phyloP scores from a whole-genome alignment of 2,329 filamentous ascomycete genomes.

The Alternaria infectoria region DNA sequence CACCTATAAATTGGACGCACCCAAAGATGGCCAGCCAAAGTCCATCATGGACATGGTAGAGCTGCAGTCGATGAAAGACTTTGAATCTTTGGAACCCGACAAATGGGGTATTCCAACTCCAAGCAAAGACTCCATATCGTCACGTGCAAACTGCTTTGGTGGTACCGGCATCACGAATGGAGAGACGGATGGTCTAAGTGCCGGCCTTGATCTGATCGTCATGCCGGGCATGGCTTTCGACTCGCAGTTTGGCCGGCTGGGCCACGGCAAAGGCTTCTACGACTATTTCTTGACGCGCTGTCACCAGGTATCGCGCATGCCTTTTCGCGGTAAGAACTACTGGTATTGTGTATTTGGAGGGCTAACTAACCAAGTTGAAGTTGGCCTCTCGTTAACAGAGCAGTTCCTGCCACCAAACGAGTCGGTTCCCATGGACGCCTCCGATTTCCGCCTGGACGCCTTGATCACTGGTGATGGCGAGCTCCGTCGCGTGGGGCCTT shows the following conservation, averaged over 20 bases:
- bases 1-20: slow-evolving; percentile 67
- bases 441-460: slow-evolving; percentile 82
- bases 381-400: slow-evolving; percentile 84
- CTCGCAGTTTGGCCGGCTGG: slow-evolving; percentile 73
- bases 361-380: slow-evolving; percentile 53
- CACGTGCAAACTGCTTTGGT: slow-evolving; percentile 76
- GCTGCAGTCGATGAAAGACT: slow-evolving; percentile 75
- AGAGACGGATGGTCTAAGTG: slow-evolving; percentile 34
- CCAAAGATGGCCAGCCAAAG: slow-evolving; percentile 53
- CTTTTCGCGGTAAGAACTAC: slow-evolving; percentile 63
- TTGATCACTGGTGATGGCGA: slow-evolving; percentile 74
- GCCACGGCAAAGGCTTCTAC: slow-evolving; percentile 97
- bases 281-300: slow-evolving; percentile 89
- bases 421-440: slow-evolving; percentile 73
- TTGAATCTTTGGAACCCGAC: slow-evolving; percentile 76
- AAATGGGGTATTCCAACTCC: slow-evolving; percentile 96
- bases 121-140: slow-evolving; percentile 66
- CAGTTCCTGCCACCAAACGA: slow-evolving; percentile 74
- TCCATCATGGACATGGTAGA: slow-evolving; percentile 97
- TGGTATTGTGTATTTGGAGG: slow-evolving; percentile 35
- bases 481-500: slow-evolving; percentile 39
- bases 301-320: slow-evolving; percentile 59
- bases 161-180: slow-evolving; percentile 58
- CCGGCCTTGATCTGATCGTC: slow-evolving; percentile 80
- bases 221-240: slow-evolving; percentile 96